Evolutionary conservation across 208 protist genomes (phyloP).

Genomic region (Trypanosoma caninum): DNA sequence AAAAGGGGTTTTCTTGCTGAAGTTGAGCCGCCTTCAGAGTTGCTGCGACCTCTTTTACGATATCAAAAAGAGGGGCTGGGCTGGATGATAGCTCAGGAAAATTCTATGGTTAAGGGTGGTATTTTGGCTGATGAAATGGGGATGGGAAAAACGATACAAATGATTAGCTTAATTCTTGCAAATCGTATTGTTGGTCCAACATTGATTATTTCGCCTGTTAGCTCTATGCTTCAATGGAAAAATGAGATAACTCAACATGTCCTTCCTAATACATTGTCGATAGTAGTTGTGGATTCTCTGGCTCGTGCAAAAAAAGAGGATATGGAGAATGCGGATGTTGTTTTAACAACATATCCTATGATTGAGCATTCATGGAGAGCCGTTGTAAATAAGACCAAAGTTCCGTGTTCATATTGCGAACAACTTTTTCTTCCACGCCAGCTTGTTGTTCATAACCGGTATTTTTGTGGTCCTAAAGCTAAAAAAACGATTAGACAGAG

Average conservation of each 20-base stretch:
- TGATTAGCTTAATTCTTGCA: constrained; percentile 89
- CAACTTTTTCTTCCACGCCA: constrained; percentile 85
- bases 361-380: constrained; percentile 85
- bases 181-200: constrained; percentile 71
- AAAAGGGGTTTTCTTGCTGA: constrained; percentile 51
- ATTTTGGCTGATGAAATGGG: constrained; percentile 99
- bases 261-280: constrained; percentile 46
- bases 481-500: constrained; percentile 78
- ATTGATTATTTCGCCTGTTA: constrained; percentile 88
- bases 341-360: constrained; percentile 94
- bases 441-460: constrained; percentile 90
- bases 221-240: constrained; percentile 92
- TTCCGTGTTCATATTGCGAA: constrained; percentile 88
- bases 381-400: constrained; percentile 81
- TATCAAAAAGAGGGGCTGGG: constrained; percentile 87
- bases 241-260: constrained; percentile 84
- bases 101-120: constrained; percentile 65
- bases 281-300: constrained; percentile 79
- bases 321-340: constrained; percentile 88
- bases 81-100: constrained; percentile 85
- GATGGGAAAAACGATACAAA: constrained; percentile 97
- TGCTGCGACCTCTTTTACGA: constrained; percentile 68
- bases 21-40: constrained; percentile 34
- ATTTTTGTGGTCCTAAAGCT: constrained; percentile 91
- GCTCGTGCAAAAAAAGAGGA: constrained; percentile 47